Percentiles rank a stretch among this genome's conserved stretches.
These are phyloP conservation scores for Aspergillus olivimuriae DNA, from an alignment of 495 filamentous ascomycete genomes.

Conservation along the genomic window DNA sequence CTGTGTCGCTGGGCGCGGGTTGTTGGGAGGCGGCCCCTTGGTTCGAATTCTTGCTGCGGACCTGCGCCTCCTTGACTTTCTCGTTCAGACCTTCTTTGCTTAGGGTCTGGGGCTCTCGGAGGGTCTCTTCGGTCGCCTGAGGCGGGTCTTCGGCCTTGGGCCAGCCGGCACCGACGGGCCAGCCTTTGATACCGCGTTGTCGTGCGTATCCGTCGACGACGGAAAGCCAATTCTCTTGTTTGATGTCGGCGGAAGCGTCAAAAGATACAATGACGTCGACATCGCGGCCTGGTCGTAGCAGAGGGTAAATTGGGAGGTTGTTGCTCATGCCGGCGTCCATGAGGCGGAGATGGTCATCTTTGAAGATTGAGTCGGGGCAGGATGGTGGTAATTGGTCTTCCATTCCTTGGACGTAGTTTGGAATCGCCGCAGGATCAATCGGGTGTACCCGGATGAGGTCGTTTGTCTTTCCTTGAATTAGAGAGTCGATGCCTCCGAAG, in stretches of 20 bases:
- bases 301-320: conserved; percentile 90
- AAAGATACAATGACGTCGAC: conserved; percentile 91
- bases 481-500: conserved; percentile 71
- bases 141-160: conserved; percentile 52
- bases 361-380: conserved; percentile 66
- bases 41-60: too few species aligned
- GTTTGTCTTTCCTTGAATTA: conserved; percentile 75
- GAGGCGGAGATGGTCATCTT: conserved; percentile 65
- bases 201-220: conserved; percentile 87
- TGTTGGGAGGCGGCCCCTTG: conserved; percentile 1
- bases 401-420: conserved; percentile 82
- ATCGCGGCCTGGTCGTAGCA: conserved; percentile 78
- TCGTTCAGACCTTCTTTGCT: conserved; percentile 51
- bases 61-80: conserved; percentile 58
- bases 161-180: conserved; percentile 91
- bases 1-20: conserved; percentile 32
- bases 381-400: conserved; percentile 63
- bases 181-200: conserved; percentile 83
- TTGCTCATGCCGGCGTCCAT: conserved; percentile 99
- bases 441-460: conserved; percentile 87
- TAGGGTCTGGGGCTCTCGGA: conserved; percentile 62
- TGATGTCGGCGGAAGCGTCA: conserved; percentile 77
- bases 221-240: conserved; percentile 87
- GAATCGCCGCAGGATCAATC: conserved; percentile 80
- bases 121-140: conserved; percentile 50